Evolutionary conservation across 2,329 filamentous ascomycete genomes (phyloP), one percentile per base, ranked within the genome.

Genomic region (Colletotrichum musicola): DNA sequence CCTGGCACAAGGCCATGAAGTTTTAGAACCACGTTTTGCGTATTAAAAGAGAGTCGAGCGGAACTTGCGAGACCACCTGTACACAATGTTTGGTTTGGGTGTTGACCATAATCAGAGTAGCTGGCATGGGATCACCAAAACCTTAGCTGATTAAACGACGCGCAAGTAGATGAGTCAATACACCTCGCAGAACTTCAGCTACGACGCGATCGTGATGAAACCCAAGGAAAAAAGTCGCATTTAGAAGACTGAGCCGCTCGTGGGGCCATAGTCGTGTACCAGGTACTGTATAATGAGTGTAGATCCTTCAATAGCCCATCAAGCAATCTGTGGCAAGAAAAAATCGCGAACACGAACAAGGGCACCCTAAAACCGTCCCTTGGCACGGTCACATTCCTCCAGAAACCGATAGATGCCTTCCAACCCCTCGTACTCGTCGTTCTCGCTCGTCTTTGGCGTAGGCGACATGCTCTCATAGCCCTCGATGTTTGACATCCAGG

Each of bases 371-470:
- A 81, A 70, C 55, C 76, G 76, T 20, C 78, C 79, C 65, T 76
- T 73, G 46, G 77, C 77, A 27, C 83, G 81, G 68, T 89, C 86
- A 72, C 87, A 89, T 73, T 88, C 87, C 72, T 88, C 86, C 35
- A 89, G 68, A 71, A 89, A 89, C 16, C 83, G 81, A 74, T 89
- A 87, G 42, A 89, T 84, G 4, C 86, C 87, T 68, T 88, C 85
- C 3, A 89, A 72, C 1, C 87, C 86, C 58, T 89, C 86, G 69
- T 83, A 87, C 3, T 85, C 83, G 53, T 83, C 81, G 1, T 82
- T 81, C 70, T 82, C 82, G 72, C 80, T 84, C 49, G 74, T 25
- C n/a, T 75, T 71, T 2, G 80, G 80, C 2, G 67, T 66, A 9
- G 82, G 82, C n/a, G 85, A 85, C 81, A 84, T 82, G 71, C 81